Percentiles rank a stretch among this genome's conserved stretches.
phyloP scores from a whole-genome alignment of 1,284 basidiomycete species.

The Vanrija sp. region DNA sequence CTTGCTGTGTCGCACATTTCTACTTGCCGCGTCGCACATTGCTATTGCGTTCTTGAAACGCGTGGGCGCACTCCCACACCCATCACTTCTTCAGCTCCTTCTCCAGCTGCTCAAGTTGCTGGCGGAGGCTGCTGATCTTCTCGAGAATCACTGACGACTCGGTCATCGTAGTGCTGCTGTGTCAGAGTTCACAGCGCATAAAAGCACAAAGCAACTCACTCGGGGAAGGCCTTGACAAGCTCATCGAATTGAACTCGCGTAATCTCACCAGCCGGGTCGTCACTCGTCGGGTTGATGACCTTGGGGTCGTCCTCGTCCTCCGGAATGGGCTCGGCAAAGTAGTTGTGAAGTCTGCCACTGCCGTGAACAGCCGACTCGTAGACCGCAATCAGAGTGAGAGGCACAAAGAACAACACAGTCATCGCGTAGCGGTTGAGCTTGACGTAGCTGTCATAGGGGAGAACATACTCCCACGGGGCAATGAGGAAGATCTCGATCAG shows the following conservation, averaged over 20 bases:
- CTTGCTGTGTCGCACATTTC: too few species aligned
- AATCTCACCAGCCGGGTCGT: slow-evolving; percentile 55
- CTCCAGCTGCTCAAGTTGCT: slow-evolving; percentile 58
- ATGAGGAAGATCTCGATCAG: slow-evolving; percentile 75
- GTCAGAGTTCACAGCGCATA: background rate
- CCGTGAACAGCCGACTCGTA: slow-evolving; percentile 61
- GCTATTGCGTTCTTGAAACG: too few species aligned
- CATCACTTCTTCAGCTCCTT: slow-evolving; percentile 51
- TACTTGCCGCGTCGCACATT: too few species aligned
- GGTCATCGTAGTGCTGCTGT: slow-evolving; percentile 51
- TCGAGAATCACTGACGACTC: slow-evolving; percentile 63
- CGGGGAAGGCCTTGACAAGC: slow-evolving; percentile 69
- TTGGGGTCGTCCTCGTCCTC: slow-evolving; percentile 68
- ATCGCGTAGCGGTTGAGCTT: slow-evolving; percentile 75
- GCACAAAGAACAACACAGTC: slow-evolving; percentile 72
- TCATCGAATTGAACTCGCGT: slow-evolving; percentile 70
- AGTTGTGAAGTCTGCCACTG: slow-evolving; percentile 59
- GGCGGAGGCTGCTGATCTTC: slow-evolving; percentile 61
- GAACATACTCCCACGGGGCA: slow-evolving; percentile 71
- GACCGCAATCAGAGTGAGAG: slow-evolving; percentile 67
- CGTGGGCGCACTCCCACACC: too few species aligned
- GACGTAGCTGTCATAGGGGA: slow-evolving; percentile 31
- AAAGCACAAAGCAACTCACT: slow-evolving; percentile 50
- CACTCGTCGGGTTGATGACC: slow-evolving; percentile 57
- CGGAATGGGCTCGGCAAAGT: slow-evolving; percentile 61